These are phyloP conservation scores for Ceratobasidium sp. DNA, from an alignment of 1,284 basidiomycete species.

Conservation along the genomic window DNA sequence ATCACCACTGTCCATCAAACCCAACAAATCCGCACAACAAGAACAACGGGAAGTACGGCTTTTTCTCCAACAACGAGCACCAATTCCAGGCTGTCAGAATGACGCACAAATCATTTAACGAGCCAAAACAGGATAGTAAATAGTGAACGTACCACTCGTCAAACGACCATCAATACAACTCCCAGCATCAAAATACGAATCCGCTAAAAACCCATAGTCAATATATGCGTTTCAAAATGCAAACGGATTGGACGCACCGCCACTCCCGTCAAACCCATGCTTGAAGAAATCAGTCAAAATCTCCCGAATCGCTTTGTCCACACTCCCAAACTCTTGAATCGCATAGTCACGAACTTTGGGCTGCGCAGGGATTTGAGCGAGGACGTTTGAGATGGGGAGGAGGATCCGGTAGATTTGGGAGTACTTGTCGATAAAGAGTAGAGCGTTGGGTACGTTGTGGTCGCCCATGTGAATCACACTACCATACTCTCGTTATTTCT, in stretches of 20 bases:
- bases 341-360: conserved; percentile 68
- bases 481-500: neutral
- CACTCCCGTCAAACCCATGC: conserved; percentile 55
- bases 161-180: conserved; percentile 61
- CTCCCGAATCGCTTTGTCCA: conserved; percentile 68
- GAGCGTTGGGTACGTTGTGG: conserved; percentile 85
- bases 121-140: too few relatives aligned
- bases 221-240: neutral
- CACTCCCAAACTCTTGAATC: conserved; percentile 77
- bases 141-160: conserved; percentile 40
- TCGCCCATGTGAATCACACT: conserved; percentile 53
- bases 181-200: conserved; percentile 60
- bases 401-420: conserved; percentile 87
- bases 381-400: conserved; percentile 78
- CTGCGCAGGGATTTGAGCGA: conserved; percentile 71
- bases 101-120: too few relatives aligned
- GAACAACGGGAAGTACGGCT: conserved; percentile 79
- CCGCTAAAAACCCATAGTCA: neutral
- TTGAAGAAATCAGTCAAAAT: conserved; percentile 82
- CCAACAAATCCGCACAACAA: conserved; percentile 78
- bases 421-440: conserved; percentile 86
- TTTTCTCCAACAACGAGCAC: conserved; percentile 82
- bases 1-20: conserved; percentile 88
- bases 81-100: conserved; percentile 84
- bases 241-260: conserved; percentile 23